A percentile compares a stretch with the other conserved stretches of the same genome.
Evolutionary conservation across 2,329 filamentous ascomycete species (phyloP).

Genomic region (Colletotrichum sp.): DNA sequence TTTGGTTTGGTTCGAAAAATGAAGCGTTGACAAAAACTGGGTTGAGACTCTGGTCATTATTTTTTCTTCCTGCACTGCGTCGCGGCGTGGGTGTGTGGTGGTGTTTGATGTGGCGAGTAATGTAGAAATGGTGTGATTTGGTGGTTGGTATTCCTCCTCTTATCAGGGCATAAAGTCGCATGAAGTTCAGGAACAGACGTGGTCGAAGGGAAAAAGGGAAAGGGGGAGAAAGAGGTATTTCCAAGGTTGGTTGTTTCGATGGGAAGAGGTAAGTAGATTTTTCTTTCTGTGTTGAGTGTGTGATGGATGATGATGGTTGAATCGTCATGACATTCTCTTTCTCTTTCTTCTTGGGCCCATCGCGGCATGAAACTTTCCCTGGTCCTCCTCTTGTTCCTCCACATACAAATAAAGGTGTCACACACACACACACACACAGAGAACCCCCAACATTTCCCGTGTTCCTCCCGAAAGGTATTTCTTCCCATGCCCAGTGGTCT

Average conservation of each 20-base stretch:
- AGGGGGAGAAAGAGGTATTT: not conserved
- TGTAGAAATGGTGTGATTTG: not conserved
- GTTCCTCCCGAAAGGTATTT: not conserved
- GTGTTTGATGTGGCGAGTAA: conserved; percentile 2
- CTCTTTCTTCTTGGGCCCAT: not conserved
- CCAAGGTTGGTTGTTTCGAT: not conserved
- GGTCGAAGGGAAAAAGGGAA: not conserved
- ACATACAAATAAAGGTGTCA: not conserved
- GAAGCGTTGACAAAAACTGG: not conserved
- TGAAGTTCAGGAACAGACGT: not conserved
- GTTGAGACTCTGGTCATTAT: not conserved
- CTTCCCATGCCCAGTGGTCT: conserved; percentile 8
- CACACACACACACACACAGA: not conserved
- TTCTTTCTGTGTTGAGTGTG: not conserved
- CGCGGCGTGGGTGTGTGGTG: not conserved
- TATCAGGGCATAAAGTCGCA: conserved; percentile 5
- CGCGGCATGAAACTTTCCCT: not conserved
- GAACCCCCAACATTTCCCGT: not conserved
- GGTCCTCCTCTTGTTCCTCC: not conserved
- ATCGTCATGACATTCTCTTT: conserved; percentile 1
- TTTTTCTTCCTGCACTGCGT: not conserved
- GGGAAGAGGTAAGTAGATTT: not conserved
- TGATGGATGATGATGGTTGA: not conserved
- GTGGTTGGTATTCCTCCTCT: not conserved
- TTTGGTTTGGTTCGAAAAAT: not conserved